Conservation (phyloP, 257 asterid species). For the Nicotiana benthamiana region DNA sequence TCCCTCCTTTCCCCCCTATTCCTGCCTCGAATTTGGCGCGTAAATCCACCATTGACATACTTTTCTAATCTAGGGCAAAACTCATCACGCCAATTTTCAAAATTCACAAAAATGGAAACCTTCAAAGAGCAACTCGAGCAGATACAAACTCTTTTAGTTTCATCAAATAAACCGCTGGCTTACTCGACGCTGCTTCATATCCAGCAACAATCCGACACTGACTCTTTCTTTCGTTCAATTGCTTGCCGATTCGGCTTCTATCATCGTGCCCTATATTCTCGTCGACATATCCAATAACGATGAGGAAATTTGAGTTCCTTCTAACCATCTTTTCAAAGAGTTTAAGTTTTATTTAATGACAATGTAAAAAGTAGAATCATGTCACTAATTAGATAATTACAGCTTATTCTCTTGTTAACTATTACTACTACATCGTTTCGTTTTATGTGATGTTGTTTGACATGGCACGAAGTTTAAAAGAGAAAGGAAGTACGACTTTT, state of each 20-base stretch:
- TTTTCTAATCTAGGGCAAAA: neutral
- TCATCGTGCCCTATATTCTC: slow-evolving; percentile 26
- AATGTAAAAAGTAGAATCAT: too few species aligned
- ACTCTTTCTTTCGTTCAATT: slow-evolving; percentile 29
- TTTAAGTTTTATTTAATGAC: too few species aligned
- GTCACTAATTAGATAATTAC: too few species aligned
- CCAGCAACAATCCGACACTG: slow-evolving; percentile 40
- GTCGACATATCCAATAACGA: slow-evolving; percentile 32
- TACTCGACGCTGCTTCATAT: slow-evolving; percentile 46
- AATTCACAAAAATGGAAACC: slow-evolving; percentile 29
- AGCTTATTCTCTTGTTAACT: too few species aligned
- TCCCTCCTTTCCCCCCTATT: neutral
- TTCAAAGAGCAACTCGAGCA: slow-evolving; percentile 38
- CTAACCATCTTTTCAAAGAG: neutral
- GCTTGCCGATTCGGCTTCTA: slow-evolving; percentile 41
- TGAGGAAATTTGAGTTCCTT: slow-evolving; percentile 49
- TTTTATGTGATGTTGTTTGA: too few species aligned
- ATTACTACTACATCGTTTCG: too few species aligned
- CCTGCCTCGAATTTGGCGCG: slow-evolving; percentile 2
- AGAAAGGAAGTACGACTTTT: too few species aligned
- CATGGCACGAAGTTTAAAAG: too few species aligned
- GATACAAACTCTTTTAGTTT: slow-evolving; percentile 25
- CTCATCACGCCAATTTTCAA: neutral
- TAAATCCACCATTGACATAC: neutral
- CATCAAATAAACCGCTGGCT: slow-evolving; percentile 32